Conservation (phyloP, 2,329 filamentous ascomycete species). For the Aspergillus sp. region DNA sequence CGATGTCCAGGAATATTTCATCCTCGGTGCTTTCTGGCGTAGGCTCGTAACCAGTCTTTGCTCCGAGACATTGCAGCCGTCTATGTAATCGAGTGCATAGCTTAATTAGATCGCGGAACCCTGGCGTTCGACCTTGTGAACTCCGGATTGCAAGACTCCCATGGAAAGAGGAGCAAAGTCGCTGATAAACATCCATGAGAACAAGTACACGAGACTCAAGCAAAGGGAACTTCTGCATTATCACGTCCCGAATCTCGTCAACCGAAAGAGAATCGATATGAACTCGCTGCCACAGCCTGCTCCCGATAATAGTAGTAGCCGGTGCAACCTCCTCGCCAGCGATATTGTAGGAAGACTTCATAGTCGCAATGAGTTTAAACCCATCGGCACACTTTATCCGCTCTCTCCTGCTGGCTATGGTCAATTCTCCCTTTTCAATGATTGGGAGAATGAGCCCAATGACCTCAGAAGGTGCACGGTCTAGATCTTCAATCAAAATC, state of each 20-base stretch:
- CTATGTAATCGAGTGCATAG: slow-evolving; percentile 72
- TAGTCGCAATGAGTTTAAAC: slow-evolving; percentile 87
- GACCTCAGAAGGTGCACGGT: slow-evolving; percentile 88
- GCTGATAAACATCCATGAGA: slow-evolving; percentile 51
- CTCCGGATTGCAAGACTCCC: slow-evolving; percentile 31
- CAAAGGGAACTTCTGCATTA: slow-evolving; percentile 61
- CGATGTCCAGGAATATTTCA: slow-evolving; percentile 84
- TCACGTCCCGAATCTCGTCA: slow-evolving; percentile 65
- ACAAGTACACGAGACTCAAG: slow-evolving; percentile 50
- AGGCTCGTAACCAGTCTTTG: slow-evolving; percentile 59
- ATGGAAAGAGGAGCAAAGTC: slow-evolving; percentile 33
- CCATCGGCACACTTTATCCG: slow-evolving; percentile 71
- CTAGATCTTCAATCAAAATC: slow-evolving; percentile 95
- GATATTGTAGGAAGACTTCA: slow-evolving; percentile 60
- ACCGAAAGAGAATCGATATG: slow-evolving; percentile 57
- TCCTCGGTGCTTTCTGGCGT: slow-evolving; percentile 65
- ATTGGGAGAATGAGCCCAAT: slow-evolving; percentile 86
- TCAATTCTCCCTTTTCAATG: slow-evolving; percentile 82
- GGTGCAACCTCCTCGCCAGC: slow-evolving; percentile 64
- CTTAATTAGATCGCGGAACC: slow-evolving; percentile 75
- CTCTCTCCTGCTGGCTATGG: slow-evolving; percentile 84
- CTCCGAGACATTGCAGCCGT: slow-evolving; percentile 51
- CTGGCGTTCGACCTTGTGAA: slow-evolving; percentile 49
- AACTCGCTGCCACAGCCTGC: slow-evolving; percentile 78
- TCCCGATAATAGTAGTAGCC: slow-evolving; percentile 62